Base-by-base conservation (phyloP, 1,139 yeast species). In the Yamadazyma taylorii region DNA sequence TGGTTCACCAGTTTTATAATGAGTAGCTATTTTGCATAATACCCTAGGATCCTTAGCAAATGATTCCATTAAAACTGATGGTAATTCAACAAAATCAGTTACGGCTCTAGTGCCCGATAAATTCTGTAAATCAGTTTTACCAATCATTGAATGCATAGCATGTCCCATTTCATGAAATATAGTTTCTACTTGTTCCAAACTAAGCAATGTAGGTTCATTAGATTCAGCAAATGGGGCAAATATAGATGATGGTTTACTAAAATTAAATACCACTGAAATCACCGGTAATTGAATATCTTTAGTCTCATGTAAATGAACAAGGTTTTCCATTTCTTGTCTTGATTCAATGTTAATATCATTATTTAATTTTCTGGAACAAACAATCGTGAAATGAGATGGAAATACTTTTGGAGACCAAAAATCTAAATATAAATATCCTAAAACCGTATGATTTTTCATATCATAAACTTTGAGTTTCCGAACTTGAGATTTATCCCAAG, bases 111-210 rank as follows among this genome's bases (percentile, higher is more conserved):
- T 92, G 2, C 99, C 98, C 17, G 95, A 83, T 12, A 92, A 83
- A 55, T 90, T 94, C 56, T 94, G 98, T 35, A 92, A 66, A 33
- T 81, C 75, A 0, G 98, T 92, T 43, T 92, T 73, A 0, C 97
- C 98, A 21, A 92, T 67, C 97, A 92, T 90, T 5, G 97, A 88
- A 59, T 92, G 98, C 80, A 92, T 85, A 2, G 98, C 98, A 62
- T 92, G 99, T 1, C 99, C 99, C 96, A 92, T 89, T 61, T 92
- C 99, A 61, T 92, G 99, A 66, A 94, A 92, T 24, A 92, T 65
- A 0, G 98, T 92, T 53, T 90, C 96, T 4, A 92, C 90, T 53
- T 94, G 97, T 40, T 75, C 79, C 43, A 87, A 70, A 7, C 83
- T 70, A 29, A 92, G 63, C 17, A 87, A 65, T 0, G 75, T 66